A percentile compares a stretch with the other conserved stretches of the same genome.
Conservation (phyloP, 1,139 yeast species). For the Magnusiomyces paraingens region DNA sequence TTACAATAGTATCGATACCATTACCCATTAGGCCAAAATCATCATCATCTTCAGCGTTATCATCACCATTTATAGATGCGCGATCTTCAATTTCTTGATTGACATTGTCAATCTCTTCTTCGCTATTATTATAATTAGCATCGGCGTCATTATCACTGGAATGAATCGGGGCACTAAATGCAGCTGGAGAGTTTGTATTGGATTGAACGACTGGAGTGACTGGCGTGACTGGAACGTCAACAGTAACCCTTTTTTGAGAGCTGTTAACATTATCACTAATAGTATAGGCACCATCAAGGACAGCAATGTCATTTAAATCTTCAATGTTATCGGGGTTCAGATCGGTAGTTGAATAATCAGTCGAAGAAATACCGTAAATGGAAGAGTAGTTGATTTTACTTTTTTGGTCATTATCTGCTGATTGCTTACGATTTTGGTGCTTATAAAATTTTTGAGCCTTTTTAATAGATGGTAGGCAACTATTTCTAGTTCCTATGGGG, state of each 20-base stretch:
- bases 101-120: background rate
- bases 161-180: background rate
- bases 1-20: background rate
- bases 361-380: no score
- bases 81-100: background rate
- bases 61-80: background rate
- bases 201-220: no score
- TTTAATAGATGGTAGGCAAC: background rate
- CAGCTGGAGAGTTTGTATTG: no score
- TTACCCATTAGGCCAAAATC: constrained; percentile 7
- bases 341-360: no score
- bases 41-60: constrained; percentile 7
- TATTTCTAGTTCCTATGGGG: background rate
- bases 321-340: background rate
- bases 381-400: no score
- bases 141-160: background rate
- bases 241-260: no score
- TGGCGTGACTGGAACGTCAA: no score
- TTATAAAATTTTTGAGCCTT: constrained; percentile 1
- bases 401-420: background rate
- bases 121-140: background rate
- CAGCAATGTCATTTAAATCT: constrained; percentile 3
- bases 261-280: no score
- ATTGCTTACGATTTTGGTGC: background rate
- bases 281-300: background rate